A percentile compares a stretch with the other conserved stretches of the same genome.
Conservation (phyloP, 345 rosid species). For the Anastatica hierochuntica region DNA sequence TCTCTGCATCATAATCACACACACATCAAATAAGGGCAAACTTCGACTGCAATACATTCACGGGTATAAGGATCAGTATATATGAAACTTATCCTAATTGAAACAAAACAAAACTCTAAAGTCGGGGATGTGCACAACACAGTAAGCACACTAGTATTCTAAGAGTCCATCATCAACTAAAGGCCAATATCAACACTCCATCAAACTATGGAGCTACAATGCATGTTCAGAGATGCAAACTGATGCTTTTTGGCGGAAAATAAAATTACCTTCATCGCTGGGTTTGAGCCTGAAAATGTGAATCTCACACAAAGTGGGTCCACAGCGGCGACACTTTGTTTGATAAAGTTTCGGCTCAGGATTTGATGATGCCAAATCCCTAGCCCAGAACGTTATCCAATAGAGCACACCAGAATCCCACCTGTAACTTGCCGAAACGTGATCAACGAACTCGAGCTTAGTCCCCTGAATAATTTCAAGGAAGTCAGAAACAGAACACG, state of each 20-base stretch:
- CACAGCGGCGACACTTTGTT: not conserved
- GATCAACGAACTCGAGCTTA: not conserved
- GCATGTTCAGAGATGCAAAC: too few relatives aligned
- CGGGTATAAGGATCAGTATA: too few relatives aligned
- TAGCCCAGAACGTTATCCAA: constrained; percentile 3
- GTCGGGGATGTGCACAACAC: too few relatives aligned
- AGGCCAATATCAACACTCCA: too few relatives aligned
- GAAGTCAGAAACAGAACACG: not conserved
- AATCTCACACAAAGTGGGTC: not conserved
- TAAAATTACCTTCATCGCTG: constrained; percentile 1
- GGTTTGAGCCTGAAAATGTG: constrained; percentile 6
- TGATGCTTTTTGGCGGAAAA: too few relatives aligned
- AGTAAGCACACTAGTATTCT: too few relatives aligned
- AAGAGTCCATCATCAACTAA: too few relatives aligned
- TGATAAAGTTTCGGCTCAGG: constrained; percentile 9
- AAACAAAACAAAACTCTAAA: not conserved
- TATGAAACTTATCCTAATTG: not conserved
- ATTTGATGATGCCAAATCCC: not conserved
- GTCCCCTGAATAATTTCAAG: not conserved
- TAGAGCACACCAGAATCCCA: not conserved
- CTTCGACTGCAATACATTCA: not conserved
- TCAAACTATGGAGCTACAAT: too few relatives aligned
- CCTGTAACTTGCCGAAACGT: constrained; percentile 3
- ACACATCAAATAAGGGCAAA: not conserved
- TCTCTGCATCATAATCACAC: constrained; percentile 8